These are phyloP conservation scores for Seiridium unicorne DNA, from an alignment of 2,329 filamentous ascomycete genomes.

Conservation along the genomic window DNA sequence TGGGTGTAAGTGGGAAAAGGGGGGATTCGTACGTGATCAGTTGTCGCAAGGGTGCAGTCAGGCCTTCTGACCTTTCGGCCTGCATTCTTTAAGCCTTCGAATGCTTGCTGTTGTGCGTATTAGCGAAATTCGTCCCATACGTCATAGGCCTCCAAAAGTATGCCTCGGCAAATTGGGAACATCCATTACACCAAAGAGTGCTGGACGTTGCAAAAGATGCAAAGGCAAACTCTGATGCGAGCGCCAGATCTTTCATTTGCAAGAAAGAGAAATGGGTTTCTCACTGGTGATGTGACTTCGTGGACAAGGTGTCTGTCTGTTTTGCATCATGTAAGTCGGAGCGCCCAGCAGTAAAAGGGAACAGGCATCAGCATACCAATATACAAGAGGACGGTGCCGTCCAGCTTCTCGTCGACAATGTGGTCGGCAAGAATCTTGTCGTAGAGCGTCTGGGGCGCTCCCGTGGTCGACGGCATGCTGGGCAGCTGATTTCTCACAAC, in stretches of 20 bases:
- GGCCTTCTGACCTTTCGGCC: constrained; percentile 84
- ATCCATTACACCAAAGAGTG: too few relatives aligned
- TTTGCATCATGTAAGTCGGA: constrained; percentile 11
- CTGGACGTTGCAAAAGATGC: too few relatives aligned
- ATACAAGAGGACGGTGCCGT: constrained; percentile 89
- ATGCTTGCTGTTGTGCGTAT: constrained; percentile 68
- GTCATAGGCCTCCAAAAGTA: not conserved
- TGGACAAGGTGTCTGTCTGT: constrained; percentile 92
- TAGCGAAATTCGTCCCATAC: not conserved
- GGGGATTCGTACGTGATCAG: constrained; percentile 76
- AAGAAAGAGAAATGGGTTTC: not conserved
- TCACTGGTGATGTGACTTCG: constrained; percentile 85
- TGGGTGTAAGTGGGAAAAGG: not conserved
- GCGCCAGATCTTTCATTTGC: too few relatives aligned
- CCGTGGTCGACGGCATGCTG: constrained; percentile 74
- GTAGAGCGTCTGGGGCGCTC: constrained; percentile 81
- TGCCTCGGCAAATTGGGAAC: not conserved
- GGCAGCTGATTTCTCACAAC: constrained; percentile 3
- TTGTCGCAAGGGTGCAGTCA: constrained; percentile 94
- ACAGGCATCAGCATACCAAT: constrained; percentile 64
- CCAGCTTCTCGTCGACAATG: constrained; percentile 91
- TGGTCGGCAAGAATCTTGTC: constrained; percentile 97
- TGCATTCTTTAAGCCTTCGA: constrained; percentile 91
- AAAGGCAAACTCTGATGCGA: too few relatives aligned
- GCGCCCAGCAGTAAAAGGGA: not conserved